phyloP scores from a whole-genome alignment of 1,284 basidiomycete genomes.

The Coniophora puteana region DNA sequence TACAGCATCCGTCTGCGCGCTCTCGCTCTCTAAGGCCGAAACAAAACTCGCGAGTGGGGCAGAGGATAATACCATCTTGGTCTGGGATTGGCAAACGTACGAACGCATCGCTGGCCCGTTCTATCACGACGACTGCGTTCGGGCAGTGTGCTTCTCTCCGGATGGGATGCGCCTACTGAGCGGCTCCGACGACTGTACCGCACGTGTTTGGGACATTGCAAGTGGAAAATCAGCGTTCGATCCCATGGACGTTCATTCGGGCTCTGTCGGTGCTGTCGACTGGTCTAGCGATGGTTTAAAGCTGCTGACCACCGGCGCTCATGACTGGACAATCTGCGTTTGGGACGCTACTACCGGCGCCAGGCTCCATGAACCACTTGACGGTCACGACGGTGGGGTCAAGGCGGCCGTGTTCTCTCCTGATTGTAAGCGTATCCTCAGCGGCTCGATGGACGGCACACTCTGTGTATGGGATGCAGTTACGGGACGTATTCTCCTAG shows the following conservation, averaged over 20 bases:
- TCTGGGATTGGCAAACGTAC: background rate
- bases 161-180: too few species aligned
- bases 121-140: too few species aligned
- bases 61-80: background rate
- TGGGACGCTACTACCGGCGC: conserved; percentile 46
- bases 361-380: background rate
- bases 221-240: background rate
- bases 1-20: background rate
- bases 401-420: conserved; percentile 4
- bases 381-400: conserved; percentile 5
- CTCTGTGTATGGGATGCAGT: background rate
- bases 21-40: background rate
- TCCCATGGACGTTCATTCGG: conserved; percentile 40
- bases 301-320: conserved; percentile 54
- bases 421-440: background rate
- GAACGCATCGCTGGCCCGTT: background rate
- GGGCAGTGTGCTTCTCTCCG: too few species aligned
- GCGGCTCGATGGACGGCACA: background rate
- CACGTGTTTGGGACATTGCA: background rate
- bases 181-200: background rate
- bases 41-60: background rate
- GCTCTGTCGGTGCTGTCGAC: conserved; percentile 51
- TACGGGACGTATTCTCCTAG: background rate
- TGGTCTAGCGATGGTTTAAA: conserved; percentile 59
- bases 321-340: conserved; percentile 60